A percentile compares a stretch with the other conserved stretches of the same genome.
Evolutionary conservation across 345 rosid species (phyloP).

Genomic region (Populus tremula): DNA sequence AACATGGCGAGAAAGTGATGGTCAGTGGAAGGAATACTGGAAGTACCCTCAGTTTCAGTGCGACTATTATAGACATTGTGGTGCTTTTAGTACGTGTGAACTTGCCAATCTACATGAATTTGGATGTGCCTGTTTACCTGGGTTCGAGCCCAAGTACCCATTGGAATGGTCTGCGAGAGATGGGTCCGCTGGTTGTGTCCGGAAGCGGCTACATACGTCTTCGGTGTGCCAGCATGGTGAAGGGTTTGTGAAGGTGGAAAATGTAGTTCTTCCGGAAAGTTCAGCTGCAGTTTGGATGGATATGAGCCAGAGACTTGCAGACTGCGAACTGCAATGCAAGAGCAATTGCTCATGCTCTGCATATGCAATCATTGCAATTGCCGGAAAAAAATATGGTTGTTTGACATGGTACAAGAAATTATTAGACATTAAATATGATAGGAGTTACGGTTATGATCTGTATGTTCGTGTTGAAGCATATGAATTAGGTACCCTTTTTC

Average conservation of each 20-base stretch:
- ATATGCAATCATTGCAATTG: neutral
- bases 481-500: slow-evolving; percentile 8
- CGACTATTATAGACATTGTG: slow-evolving; percentile 13
- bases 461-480: slow-evolving; percentile 11
- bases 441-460: neutral
- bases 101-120: neutral
- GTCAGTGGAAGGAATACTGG: neutral
- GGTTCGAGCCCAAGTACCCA: slow-evolving; percentile 4
- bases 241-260: neutral
- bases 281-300: neutral
- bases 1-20: slow-evolving; percentile 6
- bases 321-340: slow-evolving; percentile 3
- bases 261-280: neutral
- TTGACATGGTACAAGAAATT: slow-evolving; percentile 10
- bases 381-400: slow-evolving; percentile 4
- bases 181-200: slow-evolving; percentile 8
- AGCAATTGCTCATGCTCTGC: slow-evolving; percentile 11
- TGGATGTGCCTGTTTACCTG: slow-evolving; percentile 22
- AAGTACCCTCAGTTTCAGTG: neutral
- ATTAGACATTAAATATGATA: neutral
- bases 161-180: slow-evolving; percentile 2
- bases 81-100: neutral
- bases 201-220: neutral
- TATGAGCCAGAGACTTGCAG: neutral
- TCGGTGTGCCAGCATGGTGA: neutral